Evolutionary conservation across 139 green algal species (phyloP).

Genomic region (Eudorina sp.): DNA sequence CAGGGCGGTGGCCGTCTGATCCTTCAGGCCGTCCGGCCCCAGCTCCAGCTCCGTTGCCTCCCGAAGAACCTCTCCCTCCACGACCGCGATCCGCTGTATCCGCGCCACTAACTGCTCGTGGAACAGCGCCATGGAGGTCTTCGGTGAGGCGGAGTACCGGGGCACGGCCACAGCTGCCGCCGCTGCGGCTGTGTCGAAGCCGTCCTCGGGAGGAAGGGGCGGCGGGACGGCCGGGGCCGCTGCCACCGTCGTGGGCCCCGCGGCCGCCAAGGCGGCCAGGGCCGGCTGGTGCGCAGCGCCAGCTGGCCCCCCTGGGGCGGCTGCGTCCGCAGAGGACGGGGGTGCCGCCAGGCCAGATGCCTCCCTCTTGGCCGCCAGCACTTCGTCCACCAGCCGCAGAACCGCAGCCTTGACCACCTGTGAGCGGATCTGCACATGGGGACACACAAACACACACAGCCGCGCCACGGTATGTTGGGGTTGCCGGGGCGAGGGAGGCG

Average conservation of each 20-base stretch:
- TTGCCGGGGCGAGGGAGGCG: no score
- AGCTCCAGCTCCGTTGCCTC: background rate
- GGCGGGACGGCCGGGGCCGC: background rate
- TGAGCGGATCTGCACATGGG: constrained; percentile 3
- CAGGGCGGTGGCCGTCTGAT: background rate
- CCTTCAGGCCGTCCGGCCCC: background rate
- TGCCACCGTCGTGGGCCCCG: background rate
- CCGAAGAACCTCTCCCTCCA: background rate
- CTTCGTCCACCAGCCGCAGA: constrained; percentile 31
- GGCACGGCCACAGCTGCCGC: background rate
- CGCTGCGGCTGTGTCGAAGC: no score
- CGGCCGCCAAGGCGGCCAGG: background rate
- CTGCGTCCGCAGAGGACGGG: background rate
- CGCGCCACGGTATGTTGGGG: no score
- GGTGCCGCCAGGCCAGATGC: background rate
- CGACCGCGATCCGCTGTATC: background rate
- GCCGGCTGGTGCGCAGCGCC: background rate
- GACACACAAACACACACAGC: background rate
- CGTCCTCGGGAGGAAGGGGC: background rate
- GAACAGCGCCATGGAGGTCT: constrained; percentile 13
- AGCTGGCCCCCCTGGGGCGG: no score
- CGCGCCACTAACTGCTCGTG: background rate
- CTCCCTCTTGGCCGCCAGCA: background rate
- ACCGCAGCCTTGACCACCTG: constrained; percentile 44
- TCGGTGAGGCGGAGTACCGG: background rate